Evolutionary conservation across 345 rosid genomes (phyloP).

Genomic region (Ricinus communis): DNA sequence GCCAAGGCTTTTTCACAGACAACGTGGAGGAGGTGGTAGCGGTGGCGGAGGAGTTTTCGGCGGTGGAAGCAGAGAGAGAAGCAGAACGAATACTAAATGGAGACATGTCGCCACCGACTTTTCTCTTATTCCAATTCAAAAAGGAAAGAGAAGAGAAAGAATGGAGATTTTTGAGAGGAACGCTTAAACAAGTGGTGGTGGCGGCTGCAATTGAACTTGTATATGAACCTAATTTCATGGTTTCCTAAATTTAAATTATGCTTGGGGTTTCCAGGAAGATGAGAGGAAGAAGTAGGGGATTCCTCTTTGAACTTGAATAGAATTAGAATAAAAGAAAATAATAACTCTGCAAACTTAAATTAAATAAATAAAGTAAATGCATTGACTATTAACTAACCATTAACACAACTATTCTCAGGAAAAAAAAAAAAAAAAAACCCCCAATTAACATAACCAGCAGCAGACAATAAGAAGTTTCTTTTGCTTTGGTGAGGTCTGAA

Average conservation of each 20-base stretch:
- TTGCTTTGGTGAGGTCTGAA: too few relatives aligned
- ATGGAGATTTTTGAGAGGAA: neutral
- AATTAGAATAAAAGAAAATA: neutral
- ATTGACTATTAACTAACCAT: too few relatives aligned
- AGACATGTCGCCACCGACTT: neutral
- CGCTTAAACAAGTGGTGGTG: neutral
- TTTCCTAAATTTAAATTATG: neutral
- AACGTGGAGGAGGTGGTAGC: slow-evolving; percentile 15
- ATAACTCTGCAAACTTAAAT: neutral
- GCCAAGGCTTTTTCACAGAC: slow-evolving; percentile 54
- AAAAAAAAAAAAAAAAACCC: too few relatives aligned
- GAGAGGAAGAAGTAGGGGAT: neutral
- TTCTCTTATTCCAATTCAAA: neutral
- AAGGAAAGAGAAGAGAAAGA: neutral
- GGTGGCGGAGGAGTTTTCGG: neutral
- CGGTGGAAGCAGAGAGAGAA: slow-evolving; percentile 28
- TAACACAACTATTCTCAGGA: too few relatives aligned
- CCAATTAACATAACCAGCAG: too few relatives aligned
- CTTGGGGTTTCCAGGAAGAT: neutral
- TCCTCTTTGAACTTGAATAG: neutral
- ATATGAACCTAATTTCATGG: neutral
- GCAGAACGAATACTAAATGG: slow-evolving; percentile 20
- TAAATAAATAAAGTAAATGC: too few relatives aligned
- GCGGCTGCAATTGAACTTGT: slow-evolving; percentile 14
- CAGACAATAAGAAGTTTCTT: too few relatives aligned